Base-by-base conservation (phyloP, 208 protist species). In the Leishmania amazonensis region DNA sequence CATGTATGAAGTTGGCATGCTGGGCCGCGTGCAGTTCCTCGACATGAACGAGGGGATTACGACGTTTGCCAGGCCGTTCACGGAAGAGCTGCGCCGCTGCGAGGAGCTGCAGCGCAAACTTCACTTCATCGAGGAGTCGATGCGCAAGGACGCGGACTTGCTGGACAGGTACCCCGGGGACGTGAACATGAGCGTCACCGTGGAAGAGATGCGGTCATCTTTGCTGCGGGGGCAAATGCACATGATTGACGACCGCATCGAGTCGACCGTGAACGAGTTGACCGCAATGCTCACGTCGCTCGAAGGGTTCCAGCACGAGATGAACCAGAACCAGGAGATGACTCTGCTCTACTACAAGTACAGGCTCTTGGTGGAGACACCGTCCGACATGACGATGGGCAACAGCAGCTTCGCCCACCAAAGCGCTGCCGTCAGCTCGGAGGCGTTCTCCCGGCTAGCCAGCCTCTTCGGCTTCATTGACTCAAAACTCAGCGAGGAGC, bases 91-190 rank as follows among this genome's bases (percentile, higher is more conserved):
- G 54, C 97, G 98, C 51, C 86, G 97, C 53, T 99, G 98, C 87
- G 98, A 99, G 75, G 99, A 99, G 77, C 98, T 99, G 89, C 94
- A 99, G 76, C 93, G 98, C 53, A 99, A 98, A 77, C 81, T 99
- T 31, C 91, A 95, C 70, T 99, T 96, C 81, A 93, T 99, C 54
- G 87, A 97, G 78, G 89, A 81, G 60, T 88, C 90, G 40, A 73
- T 94, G 57, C 75, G 74, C 87, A 70, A 91, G 94, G 90, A 84
- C 51, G 86, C 97, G 81, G 94, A 96, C 9, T 90, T 99, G 91
- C 85, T 99, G 60, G 86, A 90, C 35, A 90, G 89, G 76, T 90
- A 94, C 47, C 81, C 87, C 42, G 83, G 92, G 51, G 89, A 87
- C 71, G 80, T 81, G 53, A 78, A 93, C 35, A 81, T 90, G 67